A percentile compares a stretch with the other conserved stretches of the same genome.
Conservation (phyloP, 495 filamentous ascomycete species). For the Chlorociboria aeruginascens region DNA sequence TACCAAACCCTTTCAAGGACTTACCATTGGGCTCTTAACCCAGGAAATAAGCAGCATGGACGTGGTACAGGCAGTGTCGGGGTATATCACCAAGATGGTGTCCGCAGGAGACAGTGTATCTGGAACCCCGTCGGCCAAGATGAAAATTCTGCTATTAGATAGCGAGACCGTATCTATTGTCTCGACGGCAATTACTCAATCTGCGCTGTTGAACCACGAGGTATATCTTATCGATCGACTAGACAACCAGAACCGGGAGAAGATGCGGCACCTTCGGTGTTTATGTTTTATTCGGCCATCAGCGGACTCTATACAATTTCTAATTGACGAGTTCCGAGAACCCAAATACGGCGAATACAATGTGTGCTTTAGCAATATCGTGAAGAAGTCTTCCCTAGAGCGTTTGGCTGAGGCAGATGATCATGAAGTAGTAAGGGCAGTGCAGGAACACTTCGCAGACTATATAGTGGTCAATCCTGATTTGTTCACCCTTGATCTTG, state of each 20-base stretch:
- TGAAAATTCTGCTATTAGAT: constrained; percentile 96
- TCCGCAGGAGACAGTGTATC: constrained; percentile 65
- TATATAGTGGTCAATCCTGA: constrained; percentile 93
- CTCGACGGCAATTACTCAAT: constrained; percentile 92
- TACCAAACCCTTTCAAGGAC: background rate
- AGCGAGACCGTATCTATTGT: constrained; percentile 89
- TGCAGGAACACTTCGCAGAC: constrained; percentile 94
- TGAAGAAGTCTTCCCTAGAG: constrained; percentile 93
- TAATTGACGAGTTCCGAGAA: constrained; percentile 92
- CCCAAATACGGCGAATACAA: constrained; percentile 98
- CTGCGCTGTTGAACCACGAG: constrained; percentile 88
- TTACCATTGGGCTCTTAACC: too few species aligned
- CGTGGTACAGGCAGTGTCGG: constrained; percentile 78
- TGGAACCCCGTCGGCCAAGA: constrained; percentile 71
- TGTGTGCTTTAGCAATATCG: constrained; percentile 92
- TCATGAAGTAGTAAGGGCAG: constrained; percentile 83
- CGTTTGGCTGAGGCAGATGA: constrained; percentile 94
- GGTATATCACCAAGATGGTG: constrained; percentile 97
- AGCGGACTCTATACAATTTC: constrained; percentile 75
- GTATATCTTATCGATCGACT: constrained; percentile 95
- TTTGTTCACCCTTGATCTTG: constrained; percentile 70
- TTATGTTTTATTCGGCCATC: constrained; percentile 88
- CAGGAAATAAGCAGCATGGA: constrained; percentile 53
- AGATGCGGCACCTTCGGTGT: constrained; percentile 95
- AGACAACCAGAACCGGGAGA: constrained; percentile 82